Evolutionary conservation across 2,329 filamentous ascomycete genomes (phyloP).

Genomic region (Aspergillus floridensis): DNA sequence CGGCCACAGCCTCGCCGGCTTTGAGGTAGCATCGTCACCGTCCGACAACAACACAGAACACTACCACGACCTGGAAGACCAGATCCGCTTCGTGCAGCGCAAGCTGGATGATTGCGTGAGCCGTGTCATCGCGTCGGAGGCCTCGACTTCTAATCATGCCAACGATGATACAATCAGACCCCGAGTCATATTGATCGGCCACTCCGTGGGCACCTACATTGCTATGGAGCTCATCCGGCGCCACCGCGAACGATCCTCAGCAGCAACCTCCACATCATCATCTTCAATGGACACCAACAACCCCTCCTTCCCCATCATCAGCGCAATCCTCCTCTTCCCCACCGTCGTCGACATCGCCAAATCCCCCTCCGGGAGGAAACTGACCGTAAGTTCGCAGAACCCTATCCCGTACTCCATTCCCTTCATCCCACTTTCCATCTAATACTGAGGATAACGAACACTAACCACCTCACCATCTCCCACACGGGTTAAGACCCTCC

Average conservation of each 20-base stretch:
- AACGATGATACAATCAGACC: conserved; percentile 3
- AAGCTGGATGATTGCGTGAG: conserved; percentile 42
- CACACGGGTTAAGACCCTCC: conserved; percentile 22
- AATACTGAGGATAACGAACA: no score
- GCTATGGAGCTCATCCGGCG: conserved; percentile 65
- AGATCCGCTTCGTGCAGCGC: conserved; percentile 50
- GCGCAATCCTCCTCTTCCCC: conserved; percentile 68
- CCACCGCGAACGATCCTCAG: conserved; percentile 41
- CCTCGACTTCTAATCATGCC: no score
- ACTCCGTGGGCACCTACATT: conserved; percentile 73
- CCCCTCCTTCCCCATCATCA: conserved; percentile 38
- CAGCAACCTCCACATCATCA: no score
- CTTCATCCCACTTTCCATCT: no score
- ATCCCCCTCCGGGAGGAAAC: conserved; percentile 58
- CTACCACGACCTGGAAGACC: conserved; percentile 45
- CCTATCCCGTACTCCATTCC: background rate
- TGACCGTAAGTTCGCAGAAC: conserved; percentile 36
- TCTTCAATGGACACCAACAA: conserved; percentile 1
- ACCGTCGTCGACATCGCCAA: conserved; percentile 69
- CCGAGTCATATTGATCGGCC: conserved; percentile 65
- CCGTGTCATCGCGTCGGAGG: background rate
- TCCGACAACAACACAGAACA: background rate
- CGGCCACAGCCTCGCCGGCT: conserved; percentile 37
- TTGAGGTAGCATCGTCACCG: conserved; percentile 23
- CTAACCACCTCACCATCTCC: background rate